A percentile compares a stretch with the other conserved stretches of the same genome.
These are phyloP conservation scores for Serendipita indica DNA, from an alignment of 768 basidiomycete species.

Conservation along the genomic window DNA sequence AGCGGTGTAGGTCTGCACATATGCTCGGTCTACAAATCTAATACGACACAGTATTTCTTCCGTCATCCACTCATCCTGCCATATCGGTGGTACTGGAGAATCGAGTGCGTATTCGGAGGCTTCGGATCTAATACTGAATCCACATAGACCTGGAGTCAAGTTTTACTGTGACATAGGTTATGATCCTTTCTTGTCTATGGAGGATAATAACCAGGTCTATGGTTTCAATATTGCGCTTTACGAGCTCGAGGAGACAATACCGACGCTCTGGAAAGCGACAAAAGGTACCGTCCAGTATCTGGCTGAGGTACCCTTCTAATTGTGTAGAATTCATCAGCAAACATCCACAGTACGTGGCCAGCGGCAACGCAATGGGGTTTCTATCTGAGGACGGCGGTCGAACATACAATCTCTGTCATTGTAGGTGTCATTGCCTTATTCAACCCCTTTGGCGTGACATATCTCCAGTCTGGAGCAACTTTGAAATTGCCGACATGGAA, in stretches of 20 bases:
- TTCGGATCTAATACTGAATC: not conserved
- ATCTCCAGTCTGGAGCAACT: slow-evolving; percentile 77
- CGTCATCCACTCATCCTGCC: slow-evolving; percentile 57
- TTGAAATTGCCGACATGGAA: slow-evolving; percentile 75
- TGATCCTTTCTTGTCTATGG: slow-evolving; percentile 73
- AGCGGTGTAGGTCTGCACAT: too few relatives aligned
- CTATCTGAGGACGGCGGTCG: slow-evolving; percentile 60
- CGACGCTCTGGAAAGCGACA: slow-evolving; percentile 72
- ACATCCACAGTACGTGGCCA: slow-evolving; percentile 45
- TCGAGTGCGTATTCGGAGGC: slow-evolving; percentile 43
- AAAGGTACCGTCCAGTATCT: slow-evolving; percentile 18
- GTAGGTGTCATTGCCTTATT: slow-evolving; percentile 23
- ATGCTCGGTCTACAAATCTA: too few relatives aligned
- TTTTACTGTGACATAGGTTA: slow-evolving; percentile 66
- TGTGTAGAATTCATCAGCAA: slow-evolving; percentile 48
- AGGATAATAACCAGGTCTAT: slow-evolving; percentile 67
- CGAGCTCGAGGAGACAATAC: slow-evolving; percentile 70
- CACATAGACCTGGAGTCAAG: slow-evolving; percentile 51
- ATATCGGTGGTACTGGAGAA: slow-evolving; percentile 82
- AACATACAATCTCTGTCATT: slow-evolving; percentile 65
- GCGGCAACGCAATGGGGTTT: slow-evolving; percentile 57
- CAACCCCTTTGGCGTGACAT: not conserved
- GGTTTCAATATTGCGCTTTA: slow-evolving; percentile 69
- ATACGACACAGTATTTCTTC: too few relatives aligned
- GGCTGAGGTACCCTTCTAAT: not conserved